Evolutionary conservation across 352 stramenopile genomes (phyloP), one percentile per base, ranked within the genome.

Genomic region (Phytophthora meadii): DNA sequence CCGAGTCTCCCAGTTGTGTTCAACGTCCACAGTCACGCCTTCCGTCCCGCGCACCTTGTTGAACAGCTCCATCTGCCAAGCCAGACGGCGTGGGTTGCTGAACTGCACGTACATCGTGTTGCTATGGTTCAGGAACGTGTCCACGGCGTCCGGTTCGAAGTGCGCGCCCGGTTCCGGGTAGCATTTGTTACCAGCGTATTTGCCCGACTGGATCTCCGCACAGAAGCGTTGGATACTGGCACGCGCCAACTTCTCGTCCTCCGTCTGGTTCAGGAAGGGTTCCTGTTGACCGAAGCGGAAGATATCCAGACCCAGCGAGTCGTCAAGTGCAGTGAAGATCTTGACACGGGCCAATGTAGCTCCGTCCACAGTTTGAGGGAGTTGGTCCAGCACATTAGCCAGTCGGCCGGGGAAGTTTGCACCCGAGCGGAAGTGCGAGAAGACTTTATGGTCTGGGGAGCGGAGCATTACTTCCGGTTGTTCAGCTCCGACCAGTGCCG

Each of bases 291-390:
- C 87, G 44, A 91, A 95, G 65, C 82, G 84, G 70, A 97, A 97
- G 36, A 97, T 89, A 58, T 96, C 87, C 40, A 97, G 73, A 5
- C 84, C 87, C 4, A 97, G 69, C 24, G 81, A 93, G 50, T 94
- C 84, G 56, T 97, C 90, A 6, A 91, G 52, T 12, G 90, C 87
- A 49, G 88, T 94, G 74, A 97, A 97, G 67, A 96, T 92, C 82
- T 97, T 96, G 71, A 97, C 90, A 62, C 90, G 84, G 15, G 86
- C 80, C 10, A 95, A 76, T 47, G 87, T 77, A 4, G 69, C 81
- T 62, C 74, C 76, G 61, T 92, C 76, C 19, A 91, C 77, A 27
- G 70, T 77, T 60, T 83, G 84, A 34, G 87, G 83, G 30, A 94
- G 64, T 65, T 93, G 82, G 19, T 78, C 72, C 24, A 91, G 65